Percentiles rank a stretch among this genome's conserved stretches.
These are phyloP conservation scores for Sclerospora graminicola DNA, from an alignment of 352 stramenopile species.

Conservation along the genomic window DNA sequence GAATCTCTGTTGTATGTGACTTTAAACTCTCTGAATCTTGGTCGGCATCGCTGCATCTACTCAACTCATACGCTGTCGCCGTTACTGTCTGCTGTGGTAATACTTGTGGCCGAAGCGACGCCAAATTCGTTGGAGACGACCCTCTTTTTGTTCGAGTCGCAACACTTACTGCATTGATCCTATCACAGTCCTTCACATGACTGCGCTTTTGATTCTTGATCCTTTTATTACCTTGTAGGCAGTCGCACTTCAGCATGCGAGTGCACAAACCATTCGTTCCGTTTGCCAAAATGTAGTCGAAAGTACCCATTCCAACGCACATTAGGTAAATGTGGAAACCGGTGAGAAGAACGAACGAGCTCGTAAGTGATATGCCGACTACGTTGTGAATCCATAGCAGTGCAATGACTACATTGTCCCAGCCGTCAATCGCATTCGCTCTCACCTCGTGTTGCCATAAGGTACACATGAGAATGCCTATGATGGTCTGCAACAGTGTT, in stretches of 20 bases:
- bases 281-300: conserved; percentile 79
- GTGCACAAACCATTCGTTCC: conserved; percentile 62
- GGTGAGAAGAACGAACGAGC: conserved; percentile 61
- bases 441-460: conserved; percentile 53
- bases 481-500: conserved; percentile 46
- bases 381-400: conserved; percentile 74
- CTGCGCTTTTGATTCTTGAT: too few species aligned
- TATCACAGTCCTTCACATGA: conserved; percentile 17
- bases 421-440: conserved; percentile 25
- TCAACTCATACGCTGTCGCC: conserved; percentile 6
- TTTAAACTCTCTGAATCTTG: neutral
- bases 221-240: conserved; percentile 28
- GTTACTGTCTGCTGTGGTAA: conserved; percentile 4
- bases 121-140: conserved; percentile 5
- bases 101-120: conserved; percentile 11
- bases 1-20: conserved; percentile 2
- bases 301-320: conserved; percentile 56
- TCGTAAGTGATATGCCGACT: conserved; percentile 40
- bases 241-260: conserved; percentile 69
- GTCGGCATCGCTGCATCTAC: conserved; percentile 4
- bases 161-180: neutral
- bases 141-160: conserved; percentile 10
- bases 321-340: conserved; percentile 76
- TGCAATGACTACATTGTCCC: conserved; percentile 30
- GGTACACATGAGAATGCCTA: conserved; percentile 71